These are phyloP conservation scores for Penicillium daleae DNA, from an alignment of 495 filamentous ascomycete species.

Conservation along the genomic window DNA sequence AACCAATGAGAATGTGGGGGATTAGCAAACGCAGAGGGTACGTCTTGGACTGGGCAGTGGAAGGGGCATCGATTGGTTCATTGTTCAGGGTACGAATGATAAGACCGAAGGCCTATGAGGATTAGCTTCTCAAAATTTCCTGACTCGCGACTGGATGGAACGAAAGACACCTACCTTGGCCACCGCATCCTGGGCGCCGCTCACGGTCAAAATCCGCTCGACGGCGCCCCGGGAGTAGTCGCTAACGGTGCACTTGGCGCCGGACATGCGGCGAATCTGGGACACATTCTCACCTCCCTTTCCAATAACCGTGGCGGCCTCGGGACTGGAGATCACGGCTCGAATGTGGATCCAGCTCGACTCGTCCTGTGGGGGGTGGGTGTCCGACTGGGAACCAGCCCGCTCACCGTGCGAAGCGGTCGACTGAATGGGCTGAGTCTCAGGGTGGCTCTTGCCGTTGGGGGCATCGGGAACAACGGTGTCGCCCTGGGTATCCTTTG, in stretches of 20 bases:
- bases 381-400: slow-evolving; percentile 52
- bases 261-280: slow-evolving; percentile 86
- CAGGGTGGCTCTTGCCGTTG: slow-evolving; percentile 49
- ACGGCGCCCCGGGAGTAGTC: slow-evolving; percentile 96
- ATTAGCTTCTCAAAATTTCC: slow-evolving; percentile 10
- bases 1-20: slow-evolving; percentile 95
- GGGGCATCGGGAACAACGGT: slow-evolving; percentile 78
- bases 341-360: slow-evolving; percentile 96
- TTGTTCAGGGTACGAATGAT: slow-evolving; percentile 99
- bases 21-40: slow-evolving; percentile 95
- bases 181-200: slow-evolving; percentile 90
- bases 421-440: slow-evolving; percentile 69
- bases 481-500: slow-evolving; percentile 58
- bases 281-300: slow-evolving; percentile 99
- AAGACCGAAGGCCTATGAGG: slow-evolving; percentile 83
- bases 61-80: slow-evolving; percentile 83
- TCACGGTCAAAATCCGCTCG: slow-evolving; percentile 95
- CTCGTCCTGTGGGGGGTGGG: slow-evolving; percentile 73
- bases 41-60: slow-evolving; percentile 91
- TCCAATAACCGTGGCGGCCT: slow-evolving; percentile 96
- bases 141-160: neutral
- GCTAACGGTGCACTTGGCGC: slow-evolving; percentile 97
- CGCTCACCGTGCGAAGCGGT: slow-evolving; percentile 61
- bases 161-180: slow-evolving; percentile 74
- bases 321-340: slow-evolving; percentile 92